A percentile compares a stretch with the other conserved stretches of the same genome.
Conservation (phyloP, 257 asterid species). For the Jacaranda copaia region DNA sequence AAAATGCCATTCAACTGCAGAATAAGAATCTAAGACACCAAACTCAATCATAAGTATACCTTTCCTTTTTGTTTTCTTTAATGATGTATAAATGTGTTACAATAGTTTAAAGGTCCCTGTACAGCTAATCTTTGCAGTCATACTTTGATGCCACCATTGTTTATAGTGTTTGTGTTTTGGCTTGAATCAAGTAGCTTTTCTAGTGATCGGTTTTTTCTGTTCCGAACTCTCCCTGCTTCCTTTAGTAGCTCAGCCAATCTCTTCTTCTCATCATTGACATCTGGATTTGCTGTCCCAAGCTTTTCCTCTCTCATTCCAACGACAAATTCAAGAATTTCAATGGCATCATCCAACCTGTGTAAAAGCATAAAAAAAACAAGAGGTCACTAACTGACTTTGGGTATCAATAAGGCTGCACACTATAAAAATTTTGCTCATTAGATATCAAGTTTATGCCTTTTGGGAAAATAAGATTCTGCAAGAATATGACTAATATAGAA, state of each 20-base stretch:
- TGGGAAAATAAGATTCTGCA: no score
- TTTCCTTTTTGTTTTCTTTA: conserved; percentile 37
- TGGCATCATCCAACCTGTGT: conserved; percentile 87
- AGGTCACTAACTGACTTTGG: no score
- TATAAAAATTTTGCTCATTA: no score
- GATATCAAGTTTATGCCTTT: no score
- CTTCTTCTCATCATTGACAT: conserved; percentile 88
- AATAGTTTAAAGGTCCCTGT: conserved; percentile 49
- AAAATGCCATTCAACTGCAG: conserved; percentile 45
- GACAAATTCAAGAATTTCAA: conserved; percentile 73
- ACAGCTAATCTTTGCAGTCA: conserved; percentile 52
- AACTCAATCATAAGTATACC: conserved; percentile 55
- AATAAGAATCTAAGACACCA: conserved; percentile 49
- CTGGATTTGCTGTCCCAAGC: conserved; percentile 98
- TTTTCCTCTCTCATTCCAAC: conserved; percentile 95
- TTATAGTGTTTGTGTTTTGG: conserved; percentile 49
- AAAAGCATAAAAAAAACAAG: conserved; percentile 7
- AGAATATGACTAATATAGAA: no score
- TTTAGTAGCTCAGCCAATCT: conserved; percentile 84
- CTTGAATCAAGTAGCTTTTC: conserved; percentile 77
- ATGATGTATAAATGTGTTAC: conserved; percentile 42
- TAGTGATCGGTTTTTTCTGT: conserved; percentile 76
- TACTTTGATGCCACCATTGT: conserved; percentile 60
- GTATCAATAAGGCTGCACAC: no score
- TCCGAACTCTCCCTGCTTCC: conserved; percentile 82